Evolutionary conservation across 2,329 filamentous ascomycete species (phyloP).

Genomic region (Xylaria polymorpha): DNA sequence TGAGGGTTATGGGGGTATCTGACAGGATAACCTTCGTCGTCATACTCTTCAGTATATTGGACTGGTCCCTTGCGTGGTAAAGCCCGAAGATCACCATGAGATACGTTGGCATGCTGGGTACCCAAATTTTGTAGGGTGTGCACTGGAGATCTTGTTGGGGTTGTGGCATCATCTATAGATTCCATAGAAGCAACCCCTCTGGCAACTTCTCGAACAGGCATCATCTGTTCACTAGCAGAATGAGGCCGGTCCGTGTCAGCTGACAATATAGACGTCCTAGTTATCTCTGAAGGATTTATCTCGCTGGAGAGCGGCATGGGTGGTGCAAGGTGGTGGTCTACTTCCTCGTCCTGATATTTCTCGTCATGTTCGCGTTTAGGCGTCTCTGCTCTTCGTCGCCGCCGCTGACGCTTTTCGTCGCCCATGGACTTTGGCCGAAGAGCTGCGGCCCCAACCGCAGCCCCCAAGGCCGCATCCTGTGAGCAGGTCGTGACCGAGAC

Average conservation of each 20-base stretch:
- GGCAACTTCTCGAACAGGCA: slow-evolving; percentile 72
- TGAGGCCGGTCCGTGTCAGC: slow-evolving; percentile 79
- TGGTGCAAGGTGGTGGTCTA: slow-evolving; percentile 69
- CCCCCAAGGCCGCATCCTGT: slow-evolving; percentile 57
- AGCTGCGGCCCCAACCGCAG: slow-evolving; percentile 53
- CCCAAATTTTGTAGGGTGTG: slow-evolving; percentile 69
- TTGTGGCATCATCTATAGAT: slow-evolving; percentile 66
- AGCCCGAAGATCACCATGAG: slow-evolving; percentile 67
- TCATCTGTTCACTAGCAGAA: slow-evolving; percentile 72
- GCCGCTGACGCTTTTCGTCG: slow-evolving; percentile 63
- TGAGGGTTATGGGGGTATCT: slow-evolving; percentile 52
- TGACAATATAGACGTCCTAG: slow-evolving; percentile 86
- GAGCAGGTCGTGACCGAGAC: slow-evolving; percentile 55
- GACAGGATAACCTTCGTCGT: slow-evolving; percentile 60
- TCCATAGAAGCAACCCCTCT: slow-evolving; percentile 70
- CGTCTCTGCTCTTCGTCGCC: slow-evolving; percentile 64
- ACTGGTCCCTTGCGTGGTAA: slow-evolving; percentile 61
- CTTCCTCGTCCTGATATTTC: slow-evolving; percentile 62
- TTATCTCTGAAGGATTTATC: slow-evolving; percentile 86
- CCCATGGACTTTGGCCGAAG: slow-evolving; percentile 55
- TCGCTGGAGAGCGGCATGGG: slow-evolving; percentile 92
- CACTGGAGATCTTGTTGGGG: slow-evolving; percentile 66
- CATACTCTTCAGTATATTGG: slow-evolving; percentile 60
- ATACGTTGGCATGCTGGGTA: slow-evolving; percentile 73
- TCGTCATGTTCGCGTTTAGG: slow-evolving; percentile 61